Evolutionary conservation across 306 rosid species (phyloP).

Genomic region (Ormosia semicastrata): DNA sequence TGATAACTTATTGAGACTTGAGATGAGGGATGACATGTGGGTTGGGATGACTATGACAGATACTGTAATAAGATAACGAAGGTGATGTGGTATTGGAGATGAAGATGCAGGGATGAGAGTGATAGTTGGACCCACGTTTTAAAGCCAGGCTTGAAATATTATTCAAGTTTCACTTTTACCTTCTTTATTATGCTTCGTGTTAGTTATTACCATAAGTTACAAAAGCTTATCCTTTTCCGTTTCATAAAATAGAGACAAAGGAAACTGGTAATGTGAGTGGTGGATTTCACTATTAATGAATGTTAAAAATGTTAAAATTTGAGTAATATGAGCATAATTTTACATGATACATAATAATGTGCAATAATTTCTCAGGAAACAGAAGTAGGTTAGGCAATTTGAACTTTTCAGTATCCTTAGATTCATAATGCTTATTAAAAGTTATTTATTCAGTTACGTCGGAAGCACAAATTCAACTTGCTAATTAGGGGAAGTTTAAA

Average conservation of each 20-base stretch:
- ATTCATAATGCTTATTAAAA: constrained; percentile 13
- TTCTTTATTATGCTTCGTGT: constrained; percentile 1
- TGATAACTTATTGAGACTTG: background rate
- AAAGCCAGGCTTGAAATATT: constrained; percentile 20
- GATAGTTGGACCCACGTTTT: constrained; percentile 44
- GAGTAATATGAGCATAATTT: too few relatives aligned
- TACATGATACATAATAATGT: too few relatives aligned
- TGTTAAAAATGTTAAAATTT: too few relatives aligned
- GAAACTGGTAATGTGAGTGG: background rate
- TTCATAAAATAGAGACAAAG: background rate
- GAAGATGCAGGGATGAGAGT: constrained; percentile 34
- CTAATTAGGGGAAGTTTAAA: constrained; percentile 13
- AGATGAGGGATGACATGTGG: constrained; percentile 36
- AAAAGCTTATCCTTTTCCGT: constrained; percentile 29
- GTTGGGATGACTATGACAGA: constrained; percentile 40
- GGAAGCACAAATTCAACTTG: constrained; percentile 32
- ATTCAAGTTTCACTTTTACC: constrained; percentile 10
- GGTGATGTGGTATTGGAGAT: constrained; percentile 12
- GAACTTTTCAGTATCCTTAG: constrained; percentile 22
- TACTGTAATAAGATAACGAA: constrained; percentile 22
- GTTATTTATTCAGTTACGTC: constrained; percentile 27
- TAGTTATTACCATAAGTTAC: constrained; percentile 9
- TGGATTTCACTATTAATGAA: too few relatives aligned
- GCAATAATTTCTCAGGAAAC: too few relatives aligned
- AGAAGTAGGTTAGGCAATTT: background rate